These are phyloP conservation scores for Populus tomentosa DNA, from an alignment of 441 rosid species.

Conservation along the genomic window DNA sequence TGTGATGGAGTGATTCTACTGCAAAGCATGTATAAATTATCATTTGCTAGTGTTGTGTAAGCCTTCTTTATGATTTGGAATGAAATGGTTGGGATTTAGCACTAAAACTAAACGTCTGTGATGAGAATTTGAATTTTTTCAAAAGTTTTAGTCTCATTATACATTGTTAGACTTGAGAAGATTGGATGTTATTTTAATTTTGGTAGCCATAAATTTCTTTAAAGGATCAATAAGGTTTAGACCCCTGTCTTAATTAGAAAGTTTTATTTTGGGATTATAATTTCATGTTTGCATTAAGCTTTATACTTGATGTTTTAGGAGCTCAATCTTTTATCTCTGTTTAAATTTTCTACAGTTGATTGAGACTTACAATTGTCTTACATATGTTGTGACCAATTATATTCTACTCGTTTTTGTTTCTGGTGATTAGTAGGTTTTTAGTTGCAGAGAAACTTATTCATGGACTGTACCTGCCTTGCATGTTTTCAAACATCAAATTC, in stretches of 20 bases:
- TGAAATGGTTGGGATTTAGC: too few relatives aligned
- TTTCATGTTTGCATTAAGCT: not conserved
- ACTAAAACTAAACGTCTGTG: not conserved
- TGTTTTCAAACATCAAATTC: conserved; percentile 47
- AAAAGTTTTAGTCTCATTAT: not conserved
- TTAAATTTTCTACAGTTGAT: not conserved
- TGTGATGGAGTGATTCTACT: too few relatives aligned
- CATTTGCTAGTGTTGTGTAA: too few relatives aligned
- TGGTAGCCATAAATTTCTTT: not conserved
- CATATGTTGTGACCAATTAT: conserved; percentile 15
- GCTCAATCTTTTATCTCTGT: not conserved
- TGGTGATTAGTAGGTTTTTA: conserved; percentile 71
- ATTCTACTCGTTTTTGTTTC: conserved; percentile 29
- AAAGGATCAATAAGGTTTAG: not conserved
- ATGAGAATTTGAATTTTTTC: not conserved
- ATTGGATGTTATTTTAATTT: not conserved
- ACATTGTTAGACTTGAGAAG: not conserved
- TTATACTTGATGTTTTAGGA: not conserved
- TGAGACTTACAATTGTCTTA: not conserved
- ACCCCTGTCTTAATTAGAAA: not conserved
- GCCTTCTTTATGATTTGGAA: too few relatives aligned
- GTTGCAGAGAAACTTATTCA: conserved; percentile 49
- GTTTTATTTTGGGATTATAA: not conserved
- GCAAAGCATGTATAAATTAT: too few relatives aligned
- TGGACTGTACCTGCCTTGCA: conserved; percentile 40